phyloP scores from a whole-genome alignment of 306 rosid species.

The Rubus idaeus region DNA sequence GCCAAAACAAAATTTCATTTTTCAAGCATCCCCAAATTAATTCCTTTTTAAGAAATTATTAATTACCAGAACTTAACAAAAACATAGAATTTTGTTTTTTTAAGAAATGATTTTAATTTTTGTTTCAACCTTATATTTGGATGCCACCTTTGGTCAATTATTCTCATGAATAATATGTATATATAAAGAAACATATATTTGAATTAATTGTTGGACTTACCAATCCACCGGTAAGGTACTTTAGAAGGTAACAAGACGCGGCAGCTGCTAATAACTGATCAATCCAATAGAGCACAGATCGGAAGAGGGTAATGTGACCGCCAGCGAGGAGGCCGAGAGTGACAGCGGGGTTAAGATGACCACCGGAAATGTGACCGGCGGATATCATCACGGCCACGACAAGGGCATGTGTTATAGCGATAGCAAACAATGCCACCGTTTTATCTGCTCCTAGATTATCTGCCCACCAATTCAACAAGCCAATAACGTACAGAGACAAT shows the following conservation, averaged over 20 bases:
- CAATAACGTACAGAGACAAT: no score
- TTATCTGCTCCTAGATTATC: slow-evolving; percentile 59
- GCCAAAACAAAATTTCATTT: no score
- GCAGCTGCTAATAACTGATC: slow-evolving; percentile 69
- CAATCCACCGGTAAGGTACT: slow-evolving; percentile 71
- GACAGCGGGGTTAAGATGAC: slow-evolving; percentile 91
- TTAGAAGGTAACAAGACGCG: slow-evolving; percentile 54
- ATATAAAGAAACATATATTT: no score
- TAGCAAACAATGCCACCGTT: slow-evolving; percentile 55
- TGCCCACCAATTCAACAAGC: slow-evolving; percentile 9
- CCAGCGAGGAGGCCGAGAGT: slow-evolving; percentile 72
- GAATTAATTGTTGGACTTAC: slow-evolving; percentile 24
- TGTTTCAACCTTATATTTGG: not conserved
- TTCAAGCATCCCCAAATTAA: no score
- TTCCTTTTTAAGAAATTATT: no score
- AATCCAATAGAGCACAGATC: slow-evolving; percentile 81
- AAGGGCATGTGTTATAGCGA: slow-evolving; percentile 77
- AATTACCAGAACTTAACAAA: no score
- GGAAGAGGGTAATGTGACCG: slow-evolving; percentile 71
- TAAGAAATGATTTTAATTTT: no score
- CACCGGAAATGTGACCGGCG: slow-evolving; percentile 89
- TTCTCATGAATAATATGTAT: not conserved
- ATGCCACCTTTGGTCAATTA: not conserved
- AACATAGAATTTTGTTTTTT: no score
- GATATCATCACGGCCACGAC: slow-evolving; percentile 86